Evolutionary conservation across 108 stramenopile genomes (phyloP).

Genomic region (Aurantiochytrium sp.): DNA sequence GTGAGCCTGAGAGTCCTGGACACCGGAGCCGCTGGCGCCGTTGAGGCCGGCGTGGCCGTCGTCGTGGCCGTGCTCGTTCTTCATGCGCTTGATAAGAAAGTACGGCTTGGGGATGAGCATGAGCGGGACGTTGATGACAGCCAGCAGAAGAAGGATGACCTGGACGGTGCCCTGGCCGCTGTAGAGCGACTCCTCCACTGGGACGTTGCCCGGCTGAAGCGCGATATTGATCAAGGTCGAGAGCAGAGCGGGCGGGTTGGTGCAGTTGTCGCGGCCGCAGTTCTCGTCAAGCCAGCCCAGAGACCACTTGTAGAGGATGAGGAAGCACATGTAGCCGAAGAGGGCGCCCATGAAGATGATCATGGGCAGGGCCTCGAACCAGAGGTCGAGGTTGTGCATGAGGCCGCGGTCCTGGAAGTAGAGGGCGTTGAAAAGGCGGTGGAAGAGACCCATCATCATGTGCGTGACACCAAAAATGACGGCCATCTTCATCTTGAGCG

Average conservation of each 20-base stretch:
- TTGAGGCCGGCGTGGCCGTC: neutral
- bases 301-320: slow-evolving; percentile 96
- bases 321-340: slow-evolving; percentile 93
- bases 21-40: neutral
- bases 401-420: slow-evolving; percentile 73
- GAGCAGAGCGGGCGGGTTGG: slow-evolving; percentile 94
- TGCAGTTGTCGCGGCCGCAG: slow-evolving; percentile 60
- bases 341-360: slow-evolving; percentile 80
- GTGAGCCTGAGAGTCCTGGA: slow-evolving; percentile 34
- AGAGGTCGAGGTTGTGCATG: slow-evolving; percentile 66
- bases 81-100: slow-evolving; percentile 25
- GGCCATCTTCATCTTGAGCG: slow-evolving; percentile 97
- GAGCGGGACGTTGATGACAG: slow-evolving; percentile 80
- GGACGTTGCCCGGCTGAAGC: slow-evolving; percentile 78
- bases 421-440: slow-evolving; percentile 77
- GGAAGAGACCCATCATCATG: slow-evolving; percentile 88
- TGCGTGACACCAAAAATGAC: slow-evolving; percentile 95
- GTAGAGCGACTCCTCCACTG: slow-evolving; percentile 83
- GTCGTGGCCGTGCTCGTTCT: neutral
- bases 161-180: slow-evolving; percentile 77
- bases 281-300: slow-evolving; percentile 71
- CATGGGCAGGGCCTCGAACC: slow-evolving; percentile 94
- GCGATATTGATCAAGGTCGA: slow-evolving; percentile 95
- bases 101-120: slow-evolving; percentile 83
- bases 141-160: slow-evolving; percentile 76